Percentiles rank a stretch among this genome's conserved stretches.
Evolutionary conservation across 352 stramenopile genomes (phyloP).

Genomic region (Chrysophaeum taylorii): DNA sequence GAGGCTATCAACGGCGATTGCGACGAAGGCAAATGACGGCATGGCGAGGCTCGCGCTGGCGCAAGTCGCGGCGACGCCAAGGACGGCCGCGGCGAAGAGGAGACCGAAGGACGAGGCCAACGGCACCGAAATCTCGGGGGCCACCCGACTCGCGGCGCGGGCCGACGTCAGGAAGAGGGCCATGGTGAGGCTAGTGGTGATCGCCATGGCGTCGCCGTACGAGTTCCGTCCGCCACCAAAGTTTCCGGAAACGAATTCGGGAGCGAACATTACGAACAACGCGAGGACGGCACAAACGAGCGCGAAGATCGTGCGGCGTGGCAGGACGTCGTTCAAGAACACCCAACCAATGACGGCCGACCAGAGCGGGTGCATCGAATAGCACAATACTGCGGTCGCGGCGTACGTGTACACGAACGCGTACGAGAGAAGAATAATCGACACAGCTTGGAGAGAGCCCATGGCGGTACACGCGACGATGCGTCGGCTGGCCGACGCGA

Average conservation of each 20-base stretch:
- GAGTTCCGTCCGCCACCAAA: background rate
- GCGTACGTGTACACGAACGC: background rate
- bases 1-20: background rate
- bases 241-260: background rate
- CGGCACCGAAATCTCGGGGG: background rate
- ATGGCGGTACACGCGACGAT: too few relatives aligned
- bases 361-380: conserved; percentile 1
- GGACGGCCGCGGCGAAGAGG: background rate
- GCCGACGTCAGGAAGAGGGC: background rate
- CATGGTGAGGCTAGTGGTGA: background rate
- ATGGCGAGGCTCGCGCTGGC: background rate
- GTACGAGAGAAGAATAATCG: background rate
- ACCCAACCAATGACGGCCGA: background rate
- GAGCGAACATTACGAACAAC: background rate
- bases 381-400: background rate
- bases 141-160: background rate
- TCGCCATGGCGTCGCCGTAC: background rate
- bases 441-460: too few relatives aligned
- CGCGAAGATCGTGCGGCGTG: background rate
- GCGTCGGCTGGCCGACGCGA: too few relatives aligned
- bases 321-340: background rate
- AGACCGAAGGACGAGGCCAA: background rate
- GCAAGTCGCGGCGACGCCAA: background rate
- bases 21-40: background rate
- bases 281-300: background rate